Base-by-base conservation (phyloP, 345 rosid species). In the Eucalyptus lansdowneana region DNA sequence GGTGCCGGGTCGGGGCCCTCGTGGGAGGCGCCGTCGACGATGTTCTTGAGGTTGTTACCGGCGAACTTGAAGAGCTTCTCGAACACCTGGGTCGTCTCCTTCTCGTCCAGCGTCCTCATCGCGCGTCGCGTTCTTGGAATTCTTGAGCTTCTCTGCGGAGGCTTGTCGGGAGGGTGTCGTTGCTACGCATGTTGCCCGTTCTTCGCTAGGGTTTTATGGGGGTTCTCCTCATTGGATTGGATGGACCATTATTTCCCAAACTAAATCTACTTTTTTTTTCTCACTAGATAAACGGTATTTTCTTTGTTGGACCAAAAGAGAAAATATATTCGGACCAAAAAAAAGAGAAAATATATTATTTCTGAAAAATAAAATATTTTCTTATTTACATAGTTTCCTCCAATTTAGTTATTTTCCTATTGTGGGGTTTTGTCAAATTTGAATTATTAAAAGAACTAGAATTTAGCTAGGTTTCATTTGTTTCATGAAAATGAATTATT, bases 71-170 rank as follows among this genome's bases (percentile, higher is more conserved):
- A 94, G 88, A 98, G 91, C 91, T 97, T 98, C 90, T 96, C 97
- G 93, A 98, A 97, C 24, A 98, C 99, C 19, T 94, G 94, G 27
- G 97, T 94, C 90, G 97, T 98, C 91, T 98, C 99, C 34, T 81
- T 92, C 93, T 98, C 99, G 90, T 97, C 99, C 31, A 98, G 93
- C 9, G 99, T 95, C 51, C 98, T 92, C 97, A 96, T 97, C 87
- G 91, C 29, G 62, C 62, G 62, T 0, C 62, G 47, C 83, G 47
- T 76, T 40, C 47, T 76, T 40, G 83, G 0, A 37, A 13, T 62
- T 76, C 1, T 1, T 40, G 83, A 40, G 83, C 47, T 40, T 15
- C 69, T 37, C 47, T 76, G 1, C 47, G 24, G 83, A 76, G 47
- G 83, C 24, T 40, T 40, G 45, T 37, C 45, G 45, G 27, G 45